phyloP scores from a whole-genome alignment of 2,329 filamentous ascomycete species.

The Botrytis fragariae region DNA sequence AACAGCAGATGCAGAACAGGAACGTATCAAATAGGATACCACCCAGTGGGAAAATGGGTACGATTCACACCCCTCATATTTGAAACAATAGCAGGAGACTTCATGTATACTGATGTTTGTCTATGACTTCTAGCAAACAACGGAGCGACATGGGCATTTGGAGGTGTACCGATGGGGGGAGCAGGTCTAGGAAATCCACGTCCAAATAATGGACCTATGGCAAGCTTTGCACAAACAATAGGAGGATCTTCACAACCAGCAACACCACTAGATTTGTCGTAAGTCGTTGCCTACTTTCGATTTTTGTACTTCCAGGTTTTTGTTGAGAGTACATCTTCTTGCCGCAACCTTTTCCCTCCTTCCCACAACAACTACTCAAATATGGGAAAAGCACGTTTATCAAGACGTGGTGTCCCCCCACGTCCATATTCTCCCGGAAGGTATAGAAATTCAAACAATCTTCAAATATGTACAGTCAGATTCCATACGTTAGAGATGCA shows the following conservation, averaged over 20 bases:
- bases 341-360: not conserved
- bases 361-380: not conserved
- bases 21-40: slow-evolving; percentile 58
- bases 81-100: slow-evolving; percentile 1
- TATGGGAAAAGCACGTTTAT: slow-evolving; percentile 1
- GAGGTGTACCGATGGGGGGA: slow-evolving; percentile 59
- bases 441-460: slow-evolving; percentile 5
- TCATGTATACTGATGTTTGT: slow-evolving; percentile 29
- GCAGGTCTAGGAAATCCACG: slow-evolving; percentile 52
- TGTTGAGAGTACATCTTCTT: not conserved
- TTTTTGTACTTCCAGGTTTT: slow-evolving; percentile 18
- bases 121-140: slow-evolving; percentile 38
- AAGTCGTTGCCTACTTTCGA: slow-evolving; percentile 44
- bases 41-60: slow-evolving; percentile 65
- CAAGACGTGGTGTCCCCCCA: not conserved
- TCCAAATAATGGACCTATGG: slow-evolving; percentile 56
- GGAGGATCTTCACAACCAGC: slow-evolving; percentile 57
- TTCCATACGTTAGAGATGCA: not conserved
- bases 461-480: not conserved
- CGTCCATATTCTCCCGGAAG: slow-evolving; percentile 11
- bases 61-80: slow-evolving; percentile 30
- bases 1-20: slow-evolving; percentile 58
- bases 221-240: slow-evolving; percentile 65
- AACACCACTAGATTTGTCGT: slow-evolving; percentile 63
- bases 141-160: slow-evolving; percentile 58